Conservation (phyloP, 2,329 filamentous ascomycete genomes). For the Claviceps capensis region DNA sequence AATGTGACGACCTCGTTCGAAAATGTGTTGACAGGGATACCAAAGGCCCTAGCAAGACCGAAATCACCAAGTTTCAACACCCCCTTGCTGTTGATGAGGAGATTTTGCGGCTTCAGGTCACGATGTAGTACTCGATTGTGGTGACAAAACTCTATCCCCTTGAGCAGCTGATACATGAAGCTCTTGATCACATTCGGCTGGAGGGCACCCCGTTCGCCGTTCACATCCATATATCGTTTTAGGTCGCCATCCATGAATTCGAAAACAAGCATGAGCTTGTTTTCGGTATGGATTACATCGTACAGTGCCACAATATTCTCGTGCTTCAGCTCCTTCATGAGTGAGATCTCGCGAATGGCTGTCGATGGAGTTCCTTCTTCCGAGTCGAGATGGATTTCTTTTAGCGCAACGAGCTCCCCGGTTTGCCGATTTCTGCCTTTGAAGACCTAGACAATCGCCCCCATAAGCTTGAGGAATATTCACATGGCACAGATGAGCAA, state of each 20-base stretch:
- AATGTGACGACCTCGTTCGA: slow-evolving; percentile 95
- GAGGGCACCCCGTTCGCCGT: slow-evolving; percentile 77
- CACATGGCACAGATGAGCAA: neutral
- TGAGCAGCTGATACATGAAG: slow-evolving; percentile 96
- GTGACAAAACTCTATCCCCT: slow-evolving; percentile 95
- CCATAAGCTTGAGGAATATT: slow-evolving; percentile 6
- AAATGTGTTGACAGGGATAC: slow-evolving; percentile 95
- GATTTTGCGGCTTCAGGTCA: slow-evolving; percentile 90
- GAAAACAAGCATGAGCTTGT: slow-evolving; percentile 98
- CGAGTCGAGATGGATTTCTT: slow-evolving; percentile 96
- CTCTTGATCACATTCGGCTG: slow-evolving; percentile 90
- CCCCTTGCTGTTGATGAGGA: slow-evolving; percentile 86
- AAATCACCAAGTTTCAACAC: slow-evolving; percentile 90
- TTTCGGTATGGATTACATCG: slow-evolving; percentile 98
- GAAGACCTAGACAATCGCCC: slow-evolving; percentile 56
- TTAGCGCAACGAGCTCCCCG: slow-evolving; percentile 88
- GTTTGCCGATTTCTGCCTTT: slow-evolving; percentile 96
- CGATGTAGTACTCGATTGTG: slow-evolving; percentile 92
- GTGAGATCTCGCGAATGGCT: slow-evolving; percentile 92
- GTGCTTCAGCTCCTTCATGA: slow-evolving; percentile 99
- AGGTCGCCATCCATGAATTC: slow-evolving; percentile 98
- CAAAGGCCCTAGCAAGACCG: slow-evolving; percentile 84
- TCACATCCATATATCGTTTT: slow-evolving; percentile 96
- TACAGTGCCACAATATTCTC: slow-evolving; percentile 95
- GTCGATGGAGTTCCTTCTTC: slow-evolving; percentile 97